Percentiles rank a stretch among this genome's conserved stretches.
phyloP scores from a whole-genome alignment of 2,329 filamentous ascomycete species.

The Ustulina deusta region DNA sequence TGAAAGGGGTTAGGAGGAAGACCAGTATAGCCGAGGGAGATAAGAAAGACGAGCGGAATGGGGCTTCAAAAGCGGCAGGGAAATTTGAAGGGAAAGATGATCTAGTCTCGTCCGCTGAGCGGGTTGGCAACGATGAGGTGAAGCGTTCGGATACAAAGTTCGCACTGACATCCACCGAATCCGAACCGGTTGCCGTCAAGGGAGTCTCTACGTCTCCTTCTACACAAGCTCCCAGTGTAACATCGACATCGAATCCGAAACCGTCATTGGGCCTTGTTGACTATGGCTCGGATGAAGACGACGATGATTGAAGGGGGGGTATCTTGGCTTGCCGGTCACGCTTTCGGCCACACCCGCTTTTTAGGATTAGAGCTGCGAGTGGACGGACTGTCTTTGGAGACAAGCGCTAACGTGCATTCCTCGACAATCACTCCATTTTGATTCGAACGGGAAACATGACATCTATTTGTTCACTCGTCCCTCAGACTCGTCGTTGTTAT shows the following conservation, averaged over 20 bases:
- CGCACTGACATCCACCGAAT: conserved; percentile 1
- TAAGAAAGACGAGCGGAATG: conserved; percentile 32
- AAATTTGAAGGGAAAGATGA: conserved; percentile 21
- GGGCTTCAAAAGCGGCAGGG: conserved; percentile 28
- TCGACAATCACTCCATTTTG: no score
- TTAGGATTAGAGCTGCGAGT: no score
- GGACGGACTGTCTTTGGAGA: no score
- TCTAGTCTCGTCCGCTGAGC: conserved; percentile 30
- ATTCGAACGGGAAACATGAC: no score
- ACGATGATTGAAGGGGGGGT: conserved; percentile 54
- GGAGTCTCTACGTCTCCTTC: conserved; percentile 23
- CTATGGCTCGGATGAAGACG: conserved; percentile 68
- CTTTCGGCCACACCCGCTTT: no score
- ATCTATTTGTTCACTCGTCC: no score
- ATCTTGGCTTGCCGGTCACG: no score
- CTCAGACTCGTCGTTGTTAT: no score
- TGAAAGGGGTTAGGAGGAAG: conserved; percentile 53
- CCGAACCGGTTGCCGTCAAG: conserved; percentile 12
- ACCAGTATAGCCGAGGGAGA: conserved; percentile 51
- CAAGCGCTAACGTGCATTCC: no score
- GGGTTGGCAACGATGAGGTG: conserved; percentile 5
- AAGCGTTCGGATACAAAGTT: conserved; percentile 14
- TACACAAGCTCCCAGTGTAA: neutral
- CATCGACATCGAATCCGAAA: conserved; percentile 45
- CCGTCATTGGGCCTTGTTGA: conserved; percentile 59